phyloP scores from a whole-genome alignment of 176 grass and related monocot genomes.

The Typha latifolia region DNA sequence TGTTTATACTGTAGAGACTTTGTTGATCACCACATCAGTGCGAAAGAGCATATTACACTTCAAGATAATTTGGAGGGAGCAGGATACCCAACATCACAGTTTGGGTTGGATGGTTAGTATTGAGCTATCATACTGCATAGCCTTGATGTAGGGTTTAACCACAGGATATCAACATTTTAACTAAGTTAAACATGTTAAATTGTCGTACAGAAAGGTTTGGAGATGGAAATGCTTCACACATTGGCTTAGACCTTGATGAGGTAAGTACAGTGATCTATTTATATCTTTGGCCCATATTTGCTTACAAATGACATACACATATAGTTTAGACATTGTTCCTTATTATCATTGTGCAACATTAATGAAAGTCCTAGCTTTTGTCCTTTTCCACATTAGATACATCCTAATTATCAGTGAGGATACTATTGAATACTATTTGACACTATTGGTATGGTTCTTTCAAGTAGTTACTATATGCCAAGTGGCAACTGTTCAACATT shows the following conservation, averaged over 20 bases:
- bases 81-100: slow-evolving; percentile 67
- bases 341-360: too few species aligned
- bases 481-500: too few species aligned
- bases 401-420: background rate
- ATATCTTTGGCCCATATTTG: background rate
- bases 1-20: slow-evolving; percentile 38
- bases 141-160: slow-evolving; percentile 7
- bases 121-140: slow-evolving; percentile 11
- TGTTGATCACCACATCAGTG: slow-evolving; percentile 81
- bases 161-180: slow-evolving; percentile 22
- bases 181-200: slow-evolving; percentile 13
- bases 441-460: slow-evolving; percentile 1
- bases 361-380: too few species aligned
- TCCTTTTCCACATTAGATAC: too few species aligned
- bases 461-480: too few species aligned
- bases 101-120: slow-evolving; percentile 95
- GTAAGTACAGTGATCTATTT: slow-evolving; percentile 22
- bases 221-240: slow-evolving; percentile 93
- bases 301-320: background rate
- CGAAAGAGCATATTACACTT: slow-evolving; percentile 98
- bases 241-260: slow-evolving; percentile 96
- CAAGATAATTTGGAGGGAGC: slow-evolving; percentile 88
- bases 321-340: too few species aligned
- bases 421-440: background rate
- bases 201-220: slow-evolving; percentile 83